Percentiles rank a stretch among this genome's conserved stretches.
These are phyloP conservation scores for Gymnopilus junonius DNA, from an alignment of 768 basidiomycete species.

Conservation along the genomic window DNA sequence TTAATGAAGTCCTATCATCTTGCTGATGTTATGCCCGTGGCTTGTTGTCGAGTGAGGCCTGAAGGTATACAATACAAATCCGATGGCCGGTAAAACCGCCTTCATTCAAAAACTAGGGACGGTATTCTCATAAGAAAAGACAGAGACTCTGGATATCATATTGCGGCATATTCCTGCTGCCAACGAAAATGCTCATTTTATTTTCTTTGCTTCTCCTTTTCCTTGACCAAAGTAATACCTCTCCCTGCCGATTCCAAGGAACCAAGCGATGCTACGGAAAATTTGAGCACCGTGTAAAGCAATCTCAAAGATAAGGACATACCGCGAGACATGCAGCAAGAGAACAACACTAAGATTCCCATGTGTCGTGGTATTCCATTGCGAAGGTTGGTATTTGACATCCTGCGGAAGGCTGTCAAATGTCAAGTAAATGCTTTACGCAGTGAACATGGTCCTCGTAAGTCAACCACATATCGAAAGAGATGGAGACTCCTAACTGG, in stretches of 20 bases:
- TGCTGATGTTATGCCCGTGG: too few relatives aligned
- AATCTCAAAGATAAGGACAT: slow-evolving; percentile 14
- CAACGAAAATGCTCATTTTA: neutral
- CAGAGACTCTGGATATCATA: neutral
- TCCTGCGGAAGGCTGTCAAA: slow-evolving; percentile 57
- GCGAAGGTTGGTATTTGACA: slow-evolving; percentile 46
- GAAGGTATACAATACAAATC: too few relatives aligned
- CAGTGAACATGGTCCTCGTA: neutral
- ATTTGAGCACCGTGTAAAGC: neutral
- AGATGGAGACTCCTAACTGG: slow-evolving; percentile 4
- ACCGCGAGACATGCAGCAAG: slow-evolving; percentile 61
- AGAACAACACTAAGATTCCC: slow-evolving; percentile 69
- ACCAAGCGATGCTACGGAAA: slow-evolving; percentile 51
- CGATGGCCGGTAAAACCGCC: too few relatives aligned
- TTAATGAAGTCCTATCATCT: too few relatives aligned
- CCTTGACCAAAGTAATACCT: slow-evolving; percentile 40
- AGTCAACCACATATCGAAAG: too few relatives aligned
- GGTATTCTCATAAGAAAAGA: too few relatives aligned
- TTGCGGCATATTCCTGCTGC: neutral
- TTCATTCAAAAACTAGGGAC: too few relatives aligned
- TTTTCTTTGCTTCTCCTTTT: neutral
- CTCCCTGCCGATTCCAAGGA: slow-evolving; percentile 52
- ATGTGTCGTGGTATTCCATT: slow-evolving; percentile 72
- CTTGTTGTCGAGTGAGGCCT: too few relatives aligned
- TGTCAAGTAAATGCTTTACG: slow-evolving; percentile 54